Evolutionary conservation across 2,329 filamentous ascomycete genomes (phyloP).

Genomic region (Didymella lethalis): DNA sequence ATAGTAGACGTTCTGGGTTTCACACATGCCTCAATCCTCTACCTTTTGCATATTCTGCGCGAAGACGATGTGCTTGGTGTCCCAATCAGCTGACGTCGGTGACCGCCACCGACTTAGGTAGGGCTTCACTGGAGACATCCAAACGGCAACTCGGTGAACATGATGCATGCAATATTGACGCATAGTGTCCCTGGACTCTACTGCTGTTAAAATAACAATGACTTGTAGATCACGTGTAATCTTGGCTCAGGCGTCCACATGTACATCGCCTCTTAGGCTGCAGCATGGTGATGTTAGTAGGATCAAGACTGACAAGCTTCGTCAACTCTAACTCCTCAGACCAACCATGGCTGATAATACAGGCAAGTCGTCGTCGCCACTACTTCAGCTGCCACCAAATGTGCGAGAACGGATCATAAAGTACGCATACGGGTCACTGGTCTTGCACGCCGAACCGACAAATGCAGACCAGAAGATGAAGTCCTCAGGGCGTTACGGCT

Average conservation of each 20-base stretch:
- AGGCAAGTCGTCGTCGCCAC: background rate
- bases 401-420: slow-evolving; percentile 8
- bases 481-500: slow-evolving; percentile 6
- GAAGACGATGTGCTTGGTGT: no score
- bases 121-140: no score
- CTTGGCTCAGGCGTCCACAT: slow-evolving; percentile 2
- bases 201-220: no score
- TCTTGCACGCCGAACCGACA: slow-evolving; percentile 11
- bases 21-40: no score
- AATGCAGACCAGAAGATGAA: slow-evolving; percentile 5
- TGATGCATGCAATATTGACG: no score
- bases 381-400: slow-evolving; percentile 7
- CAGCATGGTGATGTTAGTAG: background rate
- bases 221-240: background rate
- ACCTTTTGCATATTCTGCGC: no score
- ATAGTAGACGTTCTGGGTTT: no score
- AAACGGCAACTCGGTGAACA: no score
- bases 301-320: background rate
- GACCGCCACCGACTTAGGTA: no score
- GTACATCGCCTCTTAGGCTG: slow-evolving; percentile 2
- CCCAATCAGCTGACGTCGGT: no score
- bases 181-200: no score
- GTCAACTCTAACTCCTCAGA: background rate
- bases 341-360: background rate
- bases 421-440: slow-evolving; percentile 6